Evolutionary conservation across 148 eudicot genomes (phyloP).

Genomic region (Fagopyrum esculentum): DNA sequence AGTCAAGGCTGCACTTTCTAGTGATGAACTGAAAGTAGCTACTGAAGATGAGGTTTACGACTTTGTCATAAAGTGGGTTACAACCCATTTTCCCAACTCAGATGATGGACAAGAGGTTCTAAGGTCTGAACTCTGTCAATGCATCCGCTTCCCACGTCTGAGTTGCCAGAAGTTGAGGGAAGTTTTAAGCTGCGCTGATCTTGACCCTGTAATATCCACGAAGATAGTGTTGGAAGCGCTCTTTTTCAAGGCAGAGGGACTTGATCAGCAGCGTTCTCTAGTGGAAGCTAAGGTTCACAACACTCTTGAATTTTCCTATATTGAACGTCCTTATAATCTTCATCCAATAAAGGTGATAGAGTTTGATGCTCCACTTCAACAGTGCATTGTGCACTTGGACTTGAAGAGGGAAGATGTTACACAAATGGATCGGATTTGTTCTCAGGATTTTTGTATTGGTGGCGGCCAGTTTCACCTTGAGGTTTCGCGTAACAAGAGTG

Average conservation of each 20-base stretch:
- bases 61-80: neutral
- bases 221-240: neutral
- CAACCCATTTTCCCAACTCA: neutral
- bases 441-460: neutral
- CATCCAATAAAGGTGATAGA: neutral
- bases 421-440: neutral
- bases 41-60: neutral
- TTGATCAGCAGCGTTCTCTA: neutral
- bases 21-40: neutral
- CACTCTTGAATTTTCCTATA: neutral
- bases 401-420: neutral
- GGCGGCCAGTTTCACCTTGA: neutral
- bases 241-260: neutral
- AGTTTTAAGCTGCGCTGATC: neutral
- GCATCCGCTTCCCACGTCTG: neutral
- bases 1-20: neutral
- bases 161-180: constrained; percentile 1
- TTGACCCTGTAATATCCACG: neutral
- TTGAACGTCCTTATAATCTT: neutral
- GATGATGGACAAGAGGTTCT: neutral
- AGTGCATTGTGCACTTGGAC: neutral
- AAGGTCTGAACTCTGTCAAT: neutral
- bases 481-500: neutral
- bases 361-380: neutral
- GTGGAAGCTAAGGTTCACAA: neutral